A percentile compares a stretch with the other conserved stretches of the same genome.
phyloP scores from a whole-genome alignment of 768 basidiomycete species.

The Russula olivacea region DNA sequence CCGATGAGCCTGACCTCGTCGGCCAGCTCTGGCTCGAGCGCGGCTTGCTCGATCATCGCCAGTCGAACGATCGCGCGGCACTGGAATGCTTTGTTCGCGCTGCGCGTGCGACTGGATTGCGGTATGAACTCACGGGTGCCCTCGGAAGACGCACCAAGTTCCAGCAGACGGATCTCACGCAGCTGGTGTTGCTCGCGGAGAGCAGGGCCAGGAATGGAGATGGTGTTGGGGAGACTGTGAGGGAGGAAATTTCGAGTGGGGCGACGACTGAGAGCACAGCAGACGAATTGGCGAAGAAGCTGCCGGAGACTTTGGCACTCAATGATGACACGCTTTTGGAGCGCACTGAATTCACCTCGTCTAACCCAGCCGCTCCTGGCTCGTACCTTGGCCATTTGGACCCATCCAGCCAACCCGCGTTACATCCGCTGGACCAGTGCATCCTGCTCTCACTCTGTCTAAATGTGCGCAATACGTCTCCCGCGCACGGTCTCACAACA shows the following conservation, averaged over 20 bases:
- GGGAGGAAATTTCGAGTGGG: slow-evolving; percentile 7
- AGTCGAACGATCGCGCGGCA: slow-evolving; percentile 70
- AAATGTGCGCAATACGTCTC: slow-evolving; percentile 84
- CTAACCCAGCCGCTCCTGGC: slow-evolving; percentile 42
- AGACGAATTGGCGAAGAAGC: slow-evolving; percentile 17
- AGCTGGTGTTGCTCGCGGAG: slow-evolving; percentile 91
- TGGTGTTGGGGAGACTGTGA: slow-evolving; percentile 5
- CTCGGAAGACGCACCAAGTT: slow-evolving; percentile 93
- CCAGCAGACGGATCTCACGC: slow-evolving; percentile 77
- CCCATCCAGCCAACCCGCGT: slow-evolving; percentile 74
- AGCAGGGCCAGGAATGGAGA: slow-evolving; percentile 40
- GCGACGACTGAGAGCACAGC: slow-evolving; percentile 55
- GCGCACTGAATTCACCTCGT: slow-evolving; percentile 85
- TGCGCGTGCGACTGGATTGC: slow-evolving; percentile 67
- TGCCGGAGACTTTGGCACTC: slow-evolving; percentile 77
- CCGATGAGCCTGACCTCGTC: slow-evolving; percentile 54
- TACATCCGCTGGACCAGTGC: slow-evolving; percentile 91
- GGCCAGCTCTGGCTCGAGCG: slow-evolving; percentile 68
- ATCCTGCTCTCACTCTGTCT: slow-evolving; percentile 88
- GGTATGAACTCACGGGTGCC: slow-evolving; percentile 89
- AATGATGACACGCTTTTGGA: slow-evolving; percentile 98
- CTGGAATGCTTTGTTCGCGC: slow-evolving; percentile 73
- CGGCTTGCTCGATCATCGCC: slow-evolving; percentile 73
- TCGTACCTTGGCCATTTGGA: slow-evolving; percentile 64
- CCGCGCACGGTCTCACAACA: slow-evolving; percentile 80